Evolutionary conservation across 257 asterid species (phyloP), one percentile per base, ranked within the genome.

Genomic region (Fraxinus americana): DNA sequence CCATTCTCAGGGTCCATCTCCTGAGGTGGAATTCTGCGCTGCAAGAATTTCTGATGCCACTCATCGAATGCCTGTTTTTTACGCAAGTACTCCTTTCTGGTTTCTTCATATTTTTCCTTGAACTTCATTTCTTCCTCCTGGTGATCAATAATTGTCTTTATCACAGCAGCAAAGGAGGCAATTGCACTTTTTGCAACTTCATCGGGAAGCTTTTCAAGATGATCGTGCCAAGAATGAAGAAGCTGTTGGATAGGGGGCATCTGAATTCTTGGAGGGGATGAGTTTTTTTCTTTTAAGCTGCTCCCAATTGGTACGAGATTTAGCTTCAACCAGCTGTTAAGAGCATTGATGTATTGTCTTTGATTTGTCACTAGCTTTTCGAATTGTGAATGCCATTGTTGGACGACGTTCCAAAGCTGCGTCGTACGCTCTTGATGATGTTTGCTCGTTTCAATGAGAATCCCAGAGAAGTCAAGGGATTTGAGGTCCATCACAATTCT

Each of bases 71-170:
- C 90, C 74, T 89, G 96, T 14, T 86, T 90, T 89, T 88, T 93
- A 16, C 97, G 90, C 39, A 86, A 25, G 77, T 87, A 95, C 82
- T 95, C 99, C 69, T 78, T 91, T 54, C 90, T 83, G 4, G 97
- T 95, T 76, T 89, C 97, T 79, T 91, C 98, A 13, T 89, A 90
- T 81, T 85, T 95, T 38, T 95, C 99, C 89, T 91, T 95, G 79
- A 90, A 81, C 87, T 90, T 93, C 96, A 93, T 90, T 87, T 95
- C 99, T 54, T 93, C 97, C 59, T 87, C 94, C 69, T 95, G 99
- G 61, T 95, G 97, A 65, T 85, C 39, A 71, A 89, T 78, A 65
- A 95, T 93, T 52, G 98, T 83, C 83, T 90, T 89, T 74, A 95
- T 91, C 79, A 93, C 97, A 0, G 97, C 97, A 8, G 91, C 90